Percentiles rank a stretch among this genome's conserved stretches.
phyloP scores from a whole-genome alignment of 176 grass and related monocot genomes.

The Eragrostis curvula region DNA sequence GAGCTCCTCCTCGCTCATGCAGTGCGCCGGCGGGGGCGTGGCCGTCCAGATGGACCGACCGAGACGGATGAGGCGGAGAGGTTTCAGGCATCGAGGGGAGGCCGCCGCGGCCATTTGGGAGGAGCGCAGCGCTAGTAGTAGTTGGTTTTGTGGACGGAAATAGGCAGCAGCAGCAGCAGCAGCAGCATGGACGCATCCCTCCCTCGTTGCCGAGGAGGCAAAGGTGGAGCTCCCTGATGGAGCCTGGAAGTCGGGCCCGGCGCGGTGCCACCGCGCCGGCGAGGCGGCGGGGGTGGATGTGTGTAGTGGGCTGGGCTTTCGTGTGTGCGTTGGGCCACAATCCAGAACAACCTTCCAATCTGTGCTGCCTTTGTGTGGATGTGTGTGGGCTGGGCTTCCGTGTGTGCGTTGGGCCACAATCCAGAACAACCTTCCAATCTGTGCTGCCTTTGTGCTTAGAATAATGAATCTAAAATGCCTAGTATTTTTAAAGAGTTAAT shows the following conservation, averaged over 20 bases:
- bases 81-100: constrained; percentile 4
- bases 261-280: not conserved
- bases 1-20: constrained; percentile 10
- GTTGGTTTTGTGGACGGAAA: not conserved
- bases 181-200: not conserved
- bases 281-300: not conserved
- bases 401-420: not conserved
- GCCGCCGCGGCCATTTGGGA: constrained; percentile 26
- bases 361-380: no score
- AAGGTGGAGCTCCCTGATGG: not conserved
- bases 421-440: no score
- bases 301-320: not conserved
- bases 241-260: no score
- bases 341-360: no score
- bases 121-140: not conserved
- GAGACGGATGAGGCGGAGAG: constrained; percentile 2
- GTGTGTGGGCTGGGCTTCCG: not conserved
- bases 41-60: not conserved
- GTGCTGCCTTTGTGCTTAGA: no score
- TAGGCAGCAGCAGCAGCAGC: not conserved
- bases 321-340: no score
- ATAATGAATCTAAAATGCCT: no score
- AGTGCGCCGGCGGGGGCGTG: not conserved
- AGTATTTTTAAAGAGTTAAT: no score
- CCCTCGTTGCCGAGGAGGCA: not conserved